Percentiles rank a stretch among this genome's conserved stretches.
Conservation (phyloP, 306 rosid species). For the Vigna hirtella region DNA sequence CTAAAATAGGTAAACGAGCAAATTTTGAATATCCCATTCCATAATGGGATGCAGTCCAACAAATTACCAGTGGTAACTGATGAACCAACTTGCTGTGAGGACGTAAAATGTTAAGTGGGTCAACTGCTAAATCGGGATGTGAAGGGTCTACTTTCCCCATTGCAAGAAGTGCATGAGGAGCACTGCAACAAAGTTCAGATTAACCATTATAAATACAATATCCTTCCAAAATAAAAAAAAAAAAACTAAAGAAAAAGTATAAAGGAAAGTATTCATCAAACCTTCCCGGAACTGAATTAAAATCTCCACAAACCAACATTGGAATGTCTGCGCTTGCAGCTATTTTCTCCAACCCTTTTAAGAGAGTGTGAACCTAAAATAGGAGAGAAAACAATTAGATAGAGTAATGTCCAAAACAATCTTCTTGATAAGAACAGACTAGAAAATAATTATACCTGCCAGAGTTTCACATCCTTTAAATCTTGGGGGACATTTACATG, state of each 20-base stretch:
- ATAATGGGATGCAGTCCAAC: conserved; percentile 21
- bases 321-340: conserved; percentile 97
- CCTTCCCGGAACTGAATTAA: conserved; percentile 97
- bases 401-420: conserved; percentile 9
- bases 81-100: conserved; percentile 94
- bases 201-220: conserved; percentile 42
- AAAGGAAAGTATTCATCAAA: conserved; percentile 40
- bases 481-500: conserved; percentile 87
- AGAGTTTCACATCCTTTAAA: conserved; percentile 90
- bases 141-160: conserved; percentile 89
- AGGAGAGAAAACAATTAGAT: conserved; percentile 41
- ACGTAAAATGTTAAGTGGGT: conserved; percentile 87
- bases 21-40: conserved; percentile 5
- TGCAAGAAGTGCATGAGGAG: conserved; percentile 95
- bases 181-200: conserved; percentile 67
- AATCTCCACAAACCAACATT: conserved; percentile 99
- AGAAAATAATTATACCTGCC: conserved; percentile 75
- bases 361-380: conserved; percentile 88
- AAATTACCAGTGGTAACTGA: conserved; percentile 90
- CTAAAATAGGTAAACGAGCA: background rate
- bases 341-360: conserved; percentile 96
- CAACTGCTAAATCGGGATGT: conserved; percentile 88
- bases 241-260: background rate
- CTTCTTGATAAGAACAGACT: conserved; percentile 9
- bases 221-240: background rate